A percentile compares a stretch with the other conserved stretches of the same genome.
These are phyloP conservation scores for Sisymbrium altissimum DNA, from an alignment of 345 rosid genomes.

Conservation along the genomic window DNA sequence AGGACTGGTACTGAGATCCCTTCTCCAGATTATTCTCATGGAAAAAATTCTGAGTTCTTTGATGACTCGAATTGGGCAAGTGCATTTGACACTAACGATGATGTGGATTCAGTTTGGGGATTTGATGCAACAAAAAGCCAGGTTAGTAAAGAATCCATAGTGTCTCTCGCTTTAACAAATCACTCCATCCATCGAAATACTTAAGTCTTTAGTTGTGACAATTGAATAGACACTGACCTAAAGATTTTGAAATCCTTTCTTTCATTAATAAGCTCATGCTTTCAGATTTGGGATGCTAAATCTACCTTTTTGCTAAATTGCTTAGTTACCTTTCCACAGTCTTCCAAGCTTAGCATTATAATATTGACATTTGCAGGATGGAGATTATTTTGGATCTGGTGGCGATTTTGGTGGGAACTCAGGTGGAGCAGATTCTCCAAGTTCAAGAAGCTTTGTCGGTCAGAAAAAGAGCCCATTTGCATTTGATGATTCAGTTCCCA, in stretches of 20 bases:
- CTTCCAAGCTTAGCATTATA: slow-evolving; percentile 15
- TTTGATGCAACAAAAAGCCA: slow-evolving; percentile 58
- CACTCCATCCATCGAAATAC: not conserved
- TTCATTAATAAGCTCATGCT: not conserved
- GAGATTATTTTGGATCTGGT: slow-evolving; percentile 60
- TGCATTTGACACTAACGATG: slow-evolving; percentile 87
- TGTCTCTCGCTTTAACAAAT: not conserved
- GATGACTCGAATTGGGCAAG: slow-evolving; percentile 92
- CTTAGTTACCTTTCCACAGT: not conserved
- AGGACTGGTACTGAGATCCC: slow-evolving; percentile 59
- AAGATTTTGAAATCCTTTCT: not conserved
- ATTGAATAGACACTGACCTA: not conserved
- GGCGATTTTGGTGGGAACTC: slow-evolving; percentile 56
- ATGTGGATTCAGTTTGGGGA: slow-evolving; percentile 92
- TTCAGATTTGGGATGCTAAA: slow-evolving; percentile 1
- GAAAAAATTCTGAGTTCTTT: slow-evolving; percentile 63
- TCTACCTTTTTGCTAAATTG: not conserved
- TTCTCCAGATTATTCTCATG: slow-evolving; percentile 63
- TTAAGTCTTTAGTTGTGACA: not conserved
- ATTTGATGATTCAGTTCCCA: slow-evolving; percentile 90
- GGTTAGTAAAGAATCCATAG: slow-evolving; percentile 45
- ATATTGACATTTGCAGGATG: slow-evolving; percentile 42
- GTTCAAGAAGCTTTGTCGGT: slow-evolving; percentile 38
- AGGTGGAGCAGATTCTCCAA: slow-evolving; percentile 57
- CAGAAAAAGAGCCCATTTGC: slow-evolving; percentile 56